Base-by-base conservation (phyloP, 108 stramenopile genomes). In the Tribonema minus region DNA sequence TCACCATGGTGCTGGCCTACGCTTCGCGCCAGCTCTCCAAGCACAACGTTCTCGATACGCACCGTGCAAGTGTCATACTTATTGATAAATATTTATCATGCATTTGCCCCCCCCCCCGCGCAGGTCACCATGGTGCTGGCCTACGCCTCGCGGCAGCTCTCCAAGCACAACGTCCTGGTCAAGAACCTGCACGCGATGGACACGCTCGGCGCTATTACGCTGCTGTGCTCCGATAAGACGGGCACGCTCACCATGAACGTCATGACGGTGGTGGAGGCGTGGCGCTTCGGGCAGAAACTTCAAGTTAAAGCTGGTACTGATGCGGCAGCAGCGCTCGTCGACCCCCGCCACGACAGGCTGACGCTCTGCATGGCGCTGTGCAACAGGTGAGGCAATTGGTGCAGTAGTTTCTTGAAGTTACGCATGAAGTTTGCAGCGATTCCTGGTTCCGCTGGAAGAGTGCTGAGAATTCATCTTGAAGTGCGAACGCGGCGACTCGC, bases 111-210 rank as follows among this genome's bases (percentile, higher is more conserved):
- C 15, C 20, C 9, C 46, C 15, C 46, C 20, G 78, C 87, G 28
- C 85, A 86, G 5, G 85, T 89, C 39, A 76, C 74, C 36, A 76
- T 76, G 74, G 60, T 76, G 29, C 74, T 76, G 20, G 58, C 74
- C 64, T 75, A 80, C 31, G 80, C 77, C 33, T 76, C 82, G 26
- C 61, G 64, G 64, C 61, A 72, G 63, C 77, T 83, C 2, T 61
- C 61, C 32, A 72, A 80, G 34, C 3, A 70, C 27, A 83, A 83
- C 26, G 82, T 83, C 9, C 78, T 83, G 7, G 82, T 83, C 25
- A 81, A 81, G 78, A 79, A 81, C 32, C 72, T 81, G 2, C 64
- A 63, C 23, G 74, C 65, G n/a, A 54, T 80, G 59, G 82, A 83
- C 65, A 83, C 82, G n/a, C 67, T 83, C 23, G 82, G 82, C 27